Evolutionary conservation across 805 yeast genomes (phyloP), one percentile per base, ranked within the genome.

Genomic region (Metschnikowia amazonensis): DNA sequence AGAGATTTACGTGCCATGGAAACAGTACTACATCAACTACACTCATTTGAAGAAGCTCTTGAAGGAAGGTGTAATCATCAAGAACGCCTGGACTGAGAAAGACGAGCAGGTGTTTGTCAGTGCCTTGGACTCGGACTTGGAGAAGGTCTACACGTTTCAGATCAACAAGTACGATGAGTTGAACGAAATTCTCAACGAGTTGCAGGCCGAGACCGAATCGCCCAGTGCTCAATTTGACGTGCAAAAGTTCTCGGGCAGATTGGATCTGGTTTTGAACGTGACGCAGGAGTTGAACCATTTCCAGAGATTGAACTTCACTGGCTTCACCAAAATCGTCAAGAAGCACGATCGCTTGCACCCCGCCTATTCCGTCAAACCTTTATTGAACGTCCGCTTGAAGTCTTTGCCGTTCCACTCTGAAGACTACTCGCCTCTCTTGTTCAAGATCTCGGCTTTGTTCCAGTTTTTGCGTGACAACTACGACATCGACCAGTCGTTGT

Each of bases 301-400:
- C 69, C 84, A 95, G 34, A 77, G 99, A 59, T 67, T 92, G 55
- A 94, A 94, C 67, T 94, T 84, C 70, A 92, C 99, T 11, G 99
- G 97, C 1, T 92, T 94, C 69, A 77, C 82, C 58, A 94, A 94
- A 63, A 88, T 94, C 56, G 97, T 90, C 53, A 90, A 92, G 70
- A 92, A 92, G 68, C 99, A 94, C 62, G 98, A 94, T 68, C 80
- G 97, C 43, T 65, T 92, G 52, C 97, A 90, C 66, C 78, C 89
- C 27, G 76, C 80, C 52, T 94, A 85, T 65, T 84, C 94, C n/a
- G 97, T 92, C 20, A 84, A 81, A 63, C 96, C 98, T 0, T 69
- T 94, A 56, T 72, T 94, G 57, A 87, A 88, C 53, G 97, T 92
- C 24, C 77, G 99, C 57, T 75, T 94, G 66, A 84, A 84, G 60